phyloP scores from a whole-genome alignment of 805 yeast species.

The Saccharomycopsis sp. region DNA sequence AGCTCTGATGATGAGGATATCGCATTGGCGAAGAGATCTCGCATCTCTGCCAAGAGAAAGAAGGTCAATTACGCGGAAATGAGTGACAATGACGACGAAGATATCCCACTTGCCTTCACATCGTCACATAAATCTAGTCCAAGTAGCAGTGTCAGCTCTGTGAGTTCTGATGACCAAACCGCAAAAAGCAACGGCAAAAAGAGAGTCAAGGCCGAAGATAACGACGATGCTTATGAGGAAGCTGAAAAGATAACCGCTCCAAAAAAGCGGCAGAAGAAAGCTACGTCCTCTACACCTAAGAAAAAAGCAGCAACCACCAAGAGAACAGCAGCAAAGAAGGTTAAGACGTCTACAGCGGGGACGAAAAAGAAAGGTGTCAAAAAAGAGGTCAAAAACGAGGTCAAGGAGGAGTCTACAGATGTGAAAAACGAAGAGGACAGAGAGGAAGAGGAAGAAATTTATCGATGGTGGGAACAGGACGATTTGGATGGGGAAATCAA shows the following conservation, averaged over 20 bases:
- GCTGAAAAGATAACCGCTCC: constrained; percentile 12
- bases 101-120: constrained; percentile 16
- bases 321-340: constrained; percentile 5
- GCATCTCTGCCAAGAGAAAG: constrained; percentile 18
- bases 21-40: constrained; percentile 16
- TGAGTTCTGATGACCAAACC: constrained; percentile 11
- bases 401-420: constrained; percentile 22
- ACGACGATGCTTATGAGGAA: constrained; percentile 18
- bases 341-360: background rate
- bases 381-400: constrained; percentile 18
- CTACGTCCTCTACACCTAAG: background rate
- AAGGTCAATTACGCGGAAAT: constrained; percentile 18
- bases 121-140: constrained; percentile 13
- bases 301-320: background rate
- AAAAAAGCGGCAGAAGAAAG: background rate
- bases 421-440: constrained; percentile 32
- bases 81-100: constrained; percentile 15
- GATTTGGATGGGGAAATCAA: constrained; percentile 68
- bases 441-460: constrained; percentile 53
- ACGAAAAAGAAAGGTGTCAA: constrained; percentile 8
- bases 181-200: constrained; percentile 16
- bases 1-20: constrained; percentile 28
- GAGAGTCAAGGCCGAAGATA: constrained; percentile 9
- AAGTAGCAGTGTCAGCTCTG: constrained; percentile 11
- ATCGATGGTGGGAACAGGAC: constrained; percentile 81